Percentiles rank a stretch among this genome's conserved stretches.
Evolutionary conservation across 805 yeast genomes (phyloP).

Genomic region (Saccharomycodes ludwigii): DNA sequence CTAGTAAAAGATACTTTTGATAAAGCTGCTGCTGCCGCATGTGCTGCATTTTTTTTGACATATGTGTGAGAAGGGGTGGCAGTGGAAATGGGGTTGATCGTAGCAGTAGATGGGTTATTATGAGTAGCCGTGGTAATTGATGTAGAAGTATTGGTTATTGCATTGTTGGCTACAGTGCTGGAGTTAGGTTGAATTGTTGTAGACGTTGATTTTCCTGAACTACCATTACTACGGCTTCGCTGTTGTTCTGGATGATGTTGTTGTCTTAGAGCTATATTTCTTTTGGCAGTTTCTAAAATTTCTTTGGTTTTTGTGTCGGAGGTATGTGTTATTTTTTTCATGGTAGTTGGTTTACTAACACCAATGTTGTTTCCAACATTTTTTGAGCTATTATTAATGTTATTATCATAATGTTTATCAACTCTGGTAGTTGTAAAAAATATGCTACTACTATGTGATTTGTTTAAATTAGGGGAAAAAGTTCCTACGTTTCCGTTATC

Average conservation of each 20-base stretch:
- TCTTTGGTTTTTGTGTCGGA: constrained; percentile 21
- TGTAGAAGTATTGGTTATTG: constrained; percentile 8
- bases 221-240: neutral
- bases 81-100: neutral
- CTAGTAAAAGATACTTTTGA: constrained; percentile 4
- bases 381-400: too few relatives aligned
- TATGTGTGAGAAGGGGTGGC: neutral
- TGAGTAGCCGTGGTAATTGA: constrained; percentile 8
- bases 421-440: too few relatives aligned
- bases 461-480: too few relatives aligned
- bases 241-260: constrained; percentile 5
- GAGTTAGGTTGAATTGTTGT: constrained; percentile 5
- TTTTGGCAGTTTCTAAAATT: constrained; percentile 20
- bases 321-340: constrained; percentile 7
- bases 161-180: constrained; percentile 2
- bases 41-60: neutral
- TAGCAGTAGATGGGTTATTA: constrained; percentile 10
- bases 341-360: too few relatives aligned
- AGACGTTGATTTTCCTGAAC: neutral
- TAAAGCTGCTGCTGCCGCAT: constrained; percentile 2
- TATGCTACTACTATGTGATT: too few relatives aligned
- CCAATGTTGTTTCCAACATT: too few relatives aligned
- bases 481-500: too few relatives aligned
- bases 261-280: constrained; percentile 13
- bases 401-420: too few relatives aligned